Base-by-base conservation (phyloP, 2,329 filamentous ascomycete genomes). In the Drechslerella dactyloides region DNA sequence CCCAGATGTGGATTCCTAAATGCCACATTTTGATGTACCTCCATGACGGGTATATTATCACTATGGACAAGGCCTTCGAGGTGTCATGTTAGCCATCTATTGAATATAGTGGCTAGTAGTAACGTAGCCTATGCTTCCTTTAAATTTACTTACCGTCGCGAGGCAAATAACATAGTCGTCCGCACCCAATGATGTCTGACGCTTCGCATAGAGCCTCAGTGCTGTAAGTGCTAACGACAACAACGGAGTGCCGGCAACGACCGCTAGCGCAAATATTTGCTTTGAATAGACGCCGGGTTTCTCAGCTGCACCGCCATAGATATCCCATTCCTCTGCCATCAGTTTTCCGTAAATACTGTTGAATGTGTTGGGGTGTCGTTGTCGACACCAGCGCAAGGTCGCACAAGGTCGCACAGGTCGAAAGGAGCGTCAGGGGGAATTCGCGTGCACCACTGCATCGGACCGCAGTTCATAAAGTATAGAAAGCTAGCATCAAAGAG, bases 121-220 rank as follows among this genome's bases (percentile, higher is more conserved):
- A n/a, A n/a, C n/a, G n/a, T n/a, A n/a, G n/a, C n/a, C n/a, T n/a
- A n/a, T n/a, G n/a, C 27, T 33, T 33, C 27, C 4, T 33, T 33
- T 8, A 33, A 4, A 33, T 33, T 33, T 2, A 56, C 73, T 59
- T 69, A 75, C 74, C 8, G 77, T 74, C 37, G 79, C 78, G 17
- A 79, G 23, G 15, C 78, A 77, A 68, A 81, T 79, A 30, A 80
- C 73, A 77, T 78, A 80, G 77, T 81, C 79, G 75, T 81, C 79
- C 4, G 56, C 10, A 23, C 66, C 66, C 66, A 54, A 60, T 42
- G 59, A 59, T 21, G 55, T 46, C 55, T 52, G 64, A 30, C 66
- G 58, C 55, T 72, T 72, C 15, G 66, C 66, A 42, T 65, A 51
- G 5, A 72, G 57, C 52, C 66, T 59, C 33, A 72, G 37, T 19